Conservation (phyloP, 2,329 filamentous ascomycete species). For the Sporothrix schenckii region DNA sequence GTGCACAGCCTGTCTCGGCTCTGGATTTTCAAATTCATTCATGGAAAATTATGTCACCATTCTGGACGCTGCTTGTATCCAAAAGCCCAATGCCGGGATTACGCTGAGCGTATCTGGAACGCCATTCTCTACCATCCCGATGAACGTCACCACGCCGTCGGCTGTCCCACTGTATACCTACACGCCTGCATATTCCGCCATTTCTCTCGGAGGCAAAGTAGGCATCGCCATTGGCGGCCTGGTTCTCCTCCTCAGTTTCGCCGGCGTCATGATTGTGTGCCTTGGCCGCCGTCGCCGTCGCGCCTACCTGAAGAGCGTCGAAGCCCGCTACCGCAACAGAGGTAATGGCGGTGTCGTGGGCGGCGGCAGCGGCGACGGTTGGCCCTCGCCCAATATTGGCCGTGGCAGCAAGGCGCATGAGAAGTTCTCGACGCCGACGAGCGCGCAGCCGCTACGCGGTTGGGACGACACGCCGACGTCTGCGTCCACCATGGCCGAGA, state of each 20-base stretch:
- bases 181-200: slow-evolving; percentile 50
- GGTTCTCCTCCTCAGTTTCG: slow-evolving; percentile 50
- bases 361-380: slow-evolving; percentile 35
- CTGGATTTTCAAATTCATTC: slow-evolving; percentile 43
- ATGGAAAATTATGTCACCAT: slow-evolving; percentile 59
- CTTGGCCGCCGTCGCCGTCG: slow-evolving; percentile 60
- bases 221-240: slow-evolving; percentile 60
- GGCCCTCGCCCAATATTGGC: slow-evolving; percentile 45
- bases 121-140: slow-evolving; percentile 53
- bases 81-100: slow-evolving; percentile 52
- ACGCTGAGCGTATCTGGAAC: slow-evolving; percentile 56
- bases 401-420: slow-evolving; percentile 40
- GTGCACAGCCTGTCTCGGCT: slow-evolving; percentile 55
- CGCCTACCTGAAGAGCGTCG: slow-evolving; percentile 54
- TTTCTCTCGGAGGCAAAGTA: slow-evolving; percentile 59
- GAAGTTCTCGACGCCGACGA: slow-evolving; percentile 57
- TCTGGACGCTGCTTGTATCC: slow-evolving; percentile 60
- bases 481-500: slow-evolving; percentile 39
- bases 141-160: slow-evolving; percentile 57
- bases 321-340: slow-evolving; percentile 43
- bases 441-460: slow-evolving; percentile 55
- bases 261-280: slow-evolving; percentile 59
- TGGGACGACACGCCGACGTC: slow-evolving; percentile 57
- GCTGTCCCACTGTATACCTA: slow-evolving; percentile 47
- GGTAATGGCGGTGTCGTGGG: slow-evolving; percentile 39